Evolutionary conservation across 345 rosid species (phyloP), one percentile per base, ranked within the genome.

Genomic region (Pistacia vera): DNA sequence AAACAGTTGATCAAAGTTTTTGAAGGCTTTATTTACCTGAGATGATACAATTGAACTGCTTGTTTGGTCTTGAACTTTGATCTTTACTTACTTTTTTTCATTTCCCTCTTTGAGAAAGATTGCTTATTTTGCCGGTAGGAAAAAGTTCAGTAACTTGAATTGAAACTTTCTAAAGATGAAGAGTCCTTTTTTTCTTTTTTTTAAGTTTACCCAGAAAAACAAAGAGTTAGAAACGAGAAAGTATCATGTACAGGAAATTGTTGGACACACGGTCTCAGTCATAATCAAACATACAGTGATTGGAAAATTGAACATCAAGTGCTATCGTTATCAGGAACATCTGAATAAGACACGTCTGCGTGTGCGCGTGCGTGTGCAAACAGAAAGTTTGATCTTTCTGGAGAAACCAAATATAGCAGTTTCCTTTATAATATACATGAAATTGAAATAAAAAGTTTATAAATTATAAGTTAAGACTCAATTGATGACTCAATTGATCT

Each of bases 201-300:
- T 41, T 5, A 41, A 3, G 14, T 68, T 52, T 52, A 2, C 0
- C 48, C 44, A 13, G 28, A 51, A 44, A 35, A 14, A 59, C 8
- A 14, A 2, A 58, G 59, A 71, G 25, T 25, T 71, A 22, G 55
- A 14, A 41, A 58, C 12, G 22, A 58, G 36, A 2, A 25, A 56
- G 13, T 17, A 16, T 9, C 28, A 46, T 22, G 20, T 16, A 49
- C 25, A 28, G 66, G 55, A 16, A 60, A 61, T n/a, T 61, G 35
- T 60, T 25, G 41, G 30, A 51, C 56, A 72, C 67, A 44, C 28
- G 58, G 36, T 72, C 65, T 46, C 11, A 56, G 60, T n/a, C 25
- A 60, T 17, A 48, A 14, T 30, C 41, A 46, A 28, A 13, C 49
- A 2, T 12, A 13, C 1, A 5, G 66, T 51, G 61, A 49, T 51